Evolutionary conservation across 2,329 filamentous ascomycete species (phyloP).

Genomic region (Colletotrichum simmondsii): DNA sequence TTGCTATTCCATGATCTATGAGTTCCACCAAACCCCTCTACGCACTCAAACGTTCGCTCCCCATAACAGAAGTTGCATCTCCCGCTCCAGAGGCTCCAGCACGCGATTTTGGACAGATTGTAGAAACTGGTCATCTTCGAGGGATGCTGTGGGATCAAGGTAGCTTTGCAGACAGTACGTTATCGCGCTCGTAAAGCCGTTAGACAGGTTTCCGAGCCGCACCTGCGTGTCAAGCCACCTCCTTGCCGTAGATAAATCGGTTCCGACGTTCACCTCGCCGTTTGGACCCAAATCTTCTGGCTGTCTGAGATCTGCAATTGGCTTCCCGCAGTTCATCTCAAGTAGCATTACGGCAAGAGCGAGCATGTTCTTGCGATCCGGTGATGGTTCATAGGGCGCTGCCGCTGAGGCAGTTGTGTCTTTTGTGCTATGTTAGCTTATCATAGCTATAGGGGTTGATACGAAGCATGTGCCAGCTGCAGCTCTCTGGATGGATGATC

Average conservation of each 20-base stretch:
- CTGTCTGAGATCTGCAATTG: background rate
- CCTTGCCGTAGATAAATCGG: background rate
- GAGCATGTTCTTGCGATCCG: background rate
- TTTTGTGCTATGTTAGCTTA: background rate
- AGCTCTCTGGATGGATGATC: too few relatives aligned
- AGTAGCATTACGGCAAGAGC: slow-evolving; percentile 18
- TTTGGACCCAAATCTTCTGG: background rate
- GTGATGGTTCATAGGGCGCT: background rate
- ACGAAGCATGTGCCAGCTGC: too few relatives aligned
- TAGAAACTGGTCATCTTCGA: background rate
- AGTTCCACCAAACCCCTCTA: too few relatives aligned
- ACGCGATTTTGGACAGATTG: slow-evolving; percentile 6
- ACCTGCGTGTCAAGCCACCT: background rate
- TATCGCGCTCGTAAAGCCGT: slow-evolving; percentile 7
- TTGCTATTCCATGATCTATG: too few relatives aligned
- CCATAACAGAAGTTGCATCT: background rate
- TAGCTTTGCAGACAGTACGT: slow-evolving; percentile 8
- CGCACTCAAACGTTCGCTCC: too few relatives aligned
- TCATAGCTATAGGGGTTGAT: too few relatives aligned
- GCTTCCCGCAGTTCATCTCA: slow-evolving; percentile 5
- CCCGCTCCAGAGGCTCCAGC: slow-evolving; percentile 9
- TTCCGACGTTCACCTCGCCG: background rate
- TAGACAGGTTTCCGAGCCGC: background rate
- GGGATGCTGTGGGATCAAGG: background rate
- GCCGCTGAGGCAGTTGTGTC: background rate